A percentile compares a stretch with the other conserved stretches of the same genome.
phyloP scores from a whole-genome alignment of 768 basidiomycete genomes.

The Mycena filopes region DNA sequence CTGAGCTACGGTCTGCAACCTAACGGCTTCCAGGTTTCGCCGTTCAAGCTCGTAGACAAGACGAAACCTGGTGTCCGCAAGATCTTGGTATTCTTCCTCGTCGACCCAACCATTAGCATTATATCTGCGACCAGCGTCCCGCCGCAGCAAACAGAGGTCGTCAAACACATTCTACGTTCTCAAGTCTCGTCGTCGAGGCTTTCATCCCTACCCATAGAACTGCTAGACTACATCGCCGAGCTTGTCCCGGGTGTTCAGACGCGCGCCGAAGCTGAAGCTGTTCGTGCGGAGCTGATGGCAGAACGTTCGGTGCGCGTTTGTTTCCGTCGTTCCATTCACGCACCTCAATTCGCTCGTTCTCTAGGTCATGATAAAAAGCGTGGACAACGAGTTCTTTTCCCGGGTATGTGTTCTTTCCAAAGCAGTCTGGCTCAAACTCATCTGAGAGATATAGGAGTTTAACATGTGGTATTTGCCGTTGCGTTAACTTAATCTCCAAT shows the following conservation, averaged over 20 bases:
- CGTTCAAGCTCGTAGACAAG: conserved; percentile 48
- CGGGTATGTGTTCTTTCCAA: conserved; percentile 1
- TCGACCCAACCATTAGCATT: conserved; percentile 44
- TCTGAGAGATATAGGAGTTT: conserved; percentile 3
- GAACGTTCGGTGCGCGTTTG: no score
- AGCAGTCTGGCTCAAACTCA: background rate
- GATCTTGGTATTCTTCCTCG: conserved; percentile 53
- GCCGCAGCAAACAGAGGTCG: conserved; percentile 38
- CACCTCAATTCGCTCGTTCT: no score
- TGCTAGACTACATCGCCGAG: conserved; percentile 8
- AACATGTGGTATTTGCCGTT: conserved; percentile 11
- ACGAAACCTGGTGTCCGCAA: conserved; percentile 52
- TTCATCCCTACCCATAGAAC: conserved; percentile 15
- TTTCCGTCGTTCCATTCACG: no score
- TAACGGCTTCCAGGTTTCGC: conserved; percentile 16
- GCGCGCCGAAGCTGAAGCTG: conserved; percentile 42
- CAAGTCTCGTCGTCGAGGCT: conserved; percentile 11
- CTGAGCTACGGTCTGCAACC: background rate
- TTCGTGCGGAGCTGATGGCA: conserved; percentile 42
- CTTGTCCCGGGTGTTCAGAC: conserved; percentile 20
- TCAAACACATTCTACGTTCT: conserved; percentile 14
- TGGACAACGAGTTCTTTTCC: conserved; percentile 14
- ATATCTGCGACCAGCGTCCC: conserved; percentile 42
- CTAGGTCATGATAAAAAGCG: conserved; percentile 17
- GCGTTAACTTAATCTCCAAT: background rate